Evolutionary conservation across 1,284 basidiomycete species (phyloP).

Genomic region (Puccinia horiana): DNA sequence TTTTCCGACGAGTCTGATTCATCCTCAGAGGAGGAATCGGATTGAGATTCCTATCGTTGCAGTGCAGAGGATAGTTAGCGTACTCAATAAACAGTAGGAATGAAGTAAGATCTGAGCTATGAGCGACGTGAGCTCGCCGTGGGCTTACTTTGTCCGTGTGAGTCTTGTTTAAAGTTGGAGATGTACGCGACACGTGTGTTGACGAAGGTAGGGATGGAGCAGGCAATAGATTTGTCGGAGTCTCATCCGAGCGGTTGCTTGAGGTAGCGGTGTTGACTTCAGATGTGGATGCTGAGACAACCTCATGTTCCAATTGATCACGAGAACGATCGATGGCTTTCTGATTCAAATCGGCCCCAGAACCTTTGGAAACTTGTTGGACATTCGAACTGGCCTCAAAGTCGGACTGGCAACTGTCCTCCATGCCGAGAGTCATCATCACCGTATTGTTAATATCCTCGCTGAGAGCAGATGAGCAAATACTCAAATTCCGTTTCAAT

Average conservation of each 20-base stretch:
- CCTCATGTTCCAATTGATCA: neutral
- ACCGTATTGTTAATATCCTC: slow-evolving; percentile 14
- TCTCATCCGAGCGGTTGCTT: neutral
- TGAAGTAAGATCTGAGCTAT: neutral
- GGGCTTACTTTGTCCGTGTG: neutral
- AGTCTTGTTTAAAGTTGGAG: neutral
- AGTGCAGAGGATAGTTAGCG: neutral
- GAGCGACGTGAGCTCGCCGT: neutral
- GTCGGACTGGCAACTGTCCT: neutral
- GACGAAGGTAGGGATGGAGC: neutral
- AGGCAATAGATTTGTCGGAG: neutral
- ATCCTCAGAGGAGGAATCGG: slow-evolving; percentile 20
- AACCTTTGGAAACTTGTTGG: neutral
- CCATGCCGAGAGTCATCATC: slow-evolving; percentile 15
- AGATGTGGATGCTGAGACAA: neutral
- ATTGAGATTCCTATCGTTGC: neutral
- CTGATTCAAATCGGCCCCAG: neutral
- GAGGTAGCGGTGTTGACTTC: neutral
- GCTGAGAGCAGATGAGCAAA: slow-evolving; percentile 2
- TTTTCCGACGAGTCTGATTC: neutral
- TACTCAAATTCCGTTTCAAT: neutral
- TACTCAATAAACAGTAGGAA: neutral
- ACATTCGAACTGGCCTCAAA: neutral
- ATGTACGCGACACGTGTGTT: neutral
- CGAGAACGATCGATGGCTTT: neutral